phyloP scores from a whole-genome alignment of 306 rosid genomes.

The Pterocarpus santalinus region DNA sequence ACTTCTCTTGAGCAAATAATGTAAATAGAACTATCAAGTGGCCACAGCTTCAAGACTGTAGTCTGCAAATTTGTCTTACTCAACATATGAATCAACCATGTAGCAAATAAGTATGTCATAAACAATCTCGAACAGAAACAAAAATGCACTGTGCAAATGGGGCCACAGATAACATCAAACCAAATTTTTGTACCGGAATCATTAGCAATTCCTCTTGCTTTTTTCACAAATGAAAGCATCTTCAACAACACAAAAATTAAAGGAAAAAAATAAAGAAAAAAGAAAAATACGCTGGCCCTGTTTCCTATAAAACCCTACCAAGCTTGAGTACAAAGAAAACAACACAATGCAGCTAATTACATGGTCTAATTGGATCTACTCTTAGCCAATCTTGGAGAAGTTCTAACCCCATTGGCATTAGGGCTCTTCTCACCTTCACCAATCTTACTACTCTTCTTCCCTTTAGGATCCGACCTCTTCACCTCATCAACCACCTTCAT shows the following conservation, averaged over 20 bases:
- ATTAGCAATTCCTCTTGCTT: not conserved
- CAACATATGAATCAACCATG: too few species aligned
- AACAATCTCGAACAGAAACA: not conserved
- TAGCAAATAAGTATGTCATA: too few species aligned
- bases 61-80: too few species aligned
- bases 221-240: constrained; percentile 22
- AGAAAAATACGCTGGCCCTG: not conserved
- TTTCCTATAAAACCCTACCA: not conserved
- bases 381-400: constrained; percentile 70
- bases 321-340: not conserved
- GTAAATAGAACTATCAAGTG: too few species aligned
- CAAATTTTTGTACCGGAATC: not conserved
- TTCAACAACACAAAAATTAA: not conserved
- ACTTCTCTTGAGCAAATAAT: too few species aligned
- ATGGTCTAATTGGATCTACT: constrained; percentile 33
- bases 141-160: not conserved
- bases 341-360: not conserved
- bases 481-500: constrained; percentile 52
- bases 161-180: not conserved
- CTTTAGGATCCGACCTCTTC: constrained; percentile 38
- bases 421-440: constrained; percentile 22
- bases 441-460: constrained; percentile 20
- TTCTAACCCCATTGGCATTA: constrained; percentile 50
- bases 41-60: too few species aligned
- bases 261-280: not conserved